Evolutionary conservation across 345 rosid species (phyloP).

Genomic region (Iberis pinnata): DNA sequence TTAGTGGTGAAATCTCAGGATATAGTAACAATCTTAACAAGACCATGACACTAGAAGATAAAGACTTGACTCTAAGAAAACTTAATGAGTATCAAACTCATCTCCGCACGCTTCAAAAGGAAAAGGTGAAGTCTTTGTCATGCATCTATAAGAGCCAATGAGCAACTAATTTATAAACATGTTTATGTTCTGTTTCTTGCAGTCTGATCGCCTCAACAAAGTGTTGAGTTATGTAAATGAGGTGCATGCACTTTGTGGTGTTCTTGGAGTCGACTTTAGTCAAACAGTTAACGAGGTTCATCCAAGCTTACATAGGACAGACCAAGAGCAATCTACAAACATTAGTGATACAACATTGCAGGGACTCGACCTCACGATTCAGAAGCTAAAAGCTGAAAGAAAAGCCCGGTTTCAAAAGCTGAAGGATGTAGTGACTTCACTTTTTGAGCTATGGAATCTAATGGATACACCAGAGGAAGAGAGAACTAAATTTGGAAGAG

Average conservation of each 20-base stretch:
- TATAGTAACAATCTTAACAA: constrained; percentile 39
- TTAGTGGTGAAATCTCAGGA: constrained; percentile 74
- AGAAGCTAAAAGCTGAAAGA: constrained; percentile 61
- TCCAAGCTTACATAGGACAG: constrained; percentile 72
- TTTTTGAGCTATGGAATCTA: constrained; percentile 81
- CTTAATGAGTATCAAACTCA: constrained; percentile 74
- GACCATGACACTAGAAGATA: constrained; percentile 48
- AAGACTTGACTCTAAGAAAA: constrained; percentile 75
- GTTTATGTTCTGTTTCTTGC: constrained; percentile 31
- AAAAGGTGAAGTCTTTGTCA: constrained; percentile 47
- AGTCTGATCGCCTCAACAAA: constrained; percentile 85
- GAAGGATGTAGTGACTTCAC: constrained; percentile 49
- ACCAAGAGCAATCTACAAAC: constrained; percentile 70
- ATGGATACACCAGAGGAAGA: constrained; percentile 80
- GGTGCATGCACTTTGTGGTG: constrained; percentile 76
- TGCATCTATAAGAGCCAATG: neutral
- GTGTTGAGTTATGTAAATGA: constrained; percentile 71
- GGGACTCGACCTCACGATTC: constrained; percentile 66
- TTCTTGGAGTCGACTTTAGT: constrained; percentile 78
- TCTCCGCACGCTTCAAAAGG: constrained; percentile 74
- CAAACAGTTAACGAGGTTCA: constrained; percentile 78
- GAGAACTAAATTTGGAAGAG: constrained; percentile 47
- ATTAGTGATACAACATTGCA: constrained; percentile 70
- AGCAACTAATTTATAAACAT: neutral
- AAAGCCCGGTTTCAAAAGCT: constrained; percentile 72